phyloP scores from a whole-genome alignment of 768 basidiomycete species.

The Boletus sp. region DNA sequence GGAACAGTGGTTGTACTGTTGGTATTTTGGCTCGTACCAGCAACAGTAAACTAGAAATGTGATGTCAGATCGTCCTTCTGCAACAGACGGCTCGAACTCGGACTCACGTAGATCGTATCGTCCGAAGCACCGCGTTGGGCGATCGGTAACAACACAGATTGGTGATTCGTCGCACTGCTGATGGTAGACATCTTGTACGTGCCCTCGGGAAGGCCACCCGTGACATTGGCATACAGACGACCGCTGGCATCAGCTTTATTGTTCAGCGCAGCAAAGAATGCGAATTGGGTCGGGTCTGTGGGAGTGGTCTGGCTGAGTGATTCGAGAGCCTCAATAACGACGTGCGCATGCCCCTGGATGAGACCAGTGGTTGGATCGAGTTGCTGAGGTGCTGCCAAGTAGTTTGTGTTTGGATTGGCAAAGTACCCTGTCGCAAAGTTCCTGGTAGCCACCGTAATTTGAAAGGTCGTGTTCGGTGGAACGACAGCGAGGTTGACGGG shows the following conservation, averaged over 20 bases:
- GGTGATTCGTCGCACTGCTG: conserved; percentile 48
- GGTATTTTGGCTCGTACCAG: conserved; percentile 4
- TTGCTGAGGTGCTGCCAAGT: conserved; percentile 54
- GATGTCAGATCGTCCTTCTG: conserved; percentile 3
- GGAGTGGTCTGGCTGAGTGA: conserved; percentile 47
- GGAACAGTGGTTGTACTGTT: conserved; percentile 9
- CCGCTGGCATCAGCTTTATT: conserved; percentile 40
- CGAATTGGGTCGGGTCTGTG: conserved; percentile 48
- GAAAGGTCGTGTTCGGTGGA: conserved; percentile 47
- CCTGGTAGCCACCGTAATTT: conserved; percentile 46
- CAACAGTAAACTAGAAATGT: conserved; percentile 26
- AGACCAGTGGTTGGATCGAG: conserved; percentile 42
- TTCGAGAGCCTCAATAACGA: conserved; percentile 53
- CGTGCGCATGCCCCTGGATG: conserved; percentile 60
- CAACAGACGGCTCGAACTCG: neutral
- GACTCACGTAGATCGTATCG: conserved; percentile 39
- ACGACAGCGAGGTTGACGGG: conserved; percentile 45
- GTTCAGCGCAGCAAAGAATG: conserved; percentile 59
- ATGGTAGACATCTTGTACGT: conserved; percentile 44
- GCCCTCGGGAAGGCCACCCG: conserved; percentile 53
- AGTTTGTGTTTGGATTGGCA: conserved; percentile 51
- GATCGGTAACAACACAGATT: conserved; percentile 34
- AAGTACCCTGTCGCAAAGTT: conserved; percentile 54
- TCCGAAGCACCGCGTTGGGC: conserved; percentile 42
- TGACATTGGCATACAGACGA: conserved; percentile 44